These are phyloP conservation scores for Craterostigma plantagineum DNA, from an alignment of 257 asterid genomes.

Conservation along the genomic window DNA sequence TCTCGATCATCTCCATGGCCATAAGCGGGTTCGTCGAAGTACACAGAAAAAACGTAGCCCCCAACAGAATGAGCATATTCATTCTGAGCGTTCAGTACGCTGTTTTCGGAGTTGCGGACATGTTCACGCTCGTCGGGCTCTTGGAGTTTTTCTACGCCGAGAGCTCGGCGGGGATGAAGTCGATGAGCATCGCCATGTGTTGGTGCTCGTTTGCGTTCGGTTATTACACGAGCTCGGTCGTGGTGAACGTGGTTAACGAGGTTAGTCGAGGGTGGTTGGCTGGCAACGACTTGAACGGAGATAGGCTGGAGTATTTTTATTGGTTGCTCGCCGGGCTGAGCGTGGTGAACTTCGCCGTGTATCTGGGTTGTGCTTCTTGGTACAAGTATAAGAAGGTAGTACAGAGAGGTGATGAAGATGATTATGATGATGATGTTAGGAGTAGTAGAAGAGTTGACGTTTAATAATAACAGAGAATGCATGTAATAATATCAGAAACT, in stretches of 20 bases:
- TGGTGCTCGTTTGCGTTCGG: constrained; percentile 67
- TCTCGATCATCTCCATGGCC: constrained; percentile 51
- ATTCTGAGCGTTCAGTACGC: constrained; percentile 46
- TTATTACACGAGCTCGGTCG: constrained; percentile 47
- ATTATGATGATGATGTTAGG: no score
- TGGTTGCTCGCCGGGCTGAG: constrained; percentile 36
- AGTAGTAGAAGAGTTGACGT: no score
- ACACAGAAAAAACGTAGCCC: constrained; percentile 43
- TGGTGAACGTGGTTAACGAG: constrained; percentile 43
- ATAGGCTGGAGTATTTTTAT: constrained; percentile 44
- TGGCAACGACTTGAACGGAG: constrained; percentile 42
- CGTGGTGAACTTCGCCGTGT: constrained; percentile 35
- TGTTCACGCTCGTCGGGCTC: constrained; percentile 53
- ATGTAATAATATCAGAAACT: no score
- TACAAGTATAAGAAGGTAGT: constrained; percentile 41
- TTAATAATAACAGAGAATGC: no score
- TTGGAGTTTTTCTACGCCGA: constrained; percentile 58
- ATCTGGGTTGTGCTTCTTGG: constrained; percentile 50
- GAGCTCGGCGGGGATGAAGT: constrained; percentile 59
- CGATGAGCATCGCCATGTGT: constrained; percentile 40
- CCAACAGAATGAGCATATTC: constrained; percentile 48
- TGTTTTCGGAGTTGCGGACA: constrained; percentile 53
- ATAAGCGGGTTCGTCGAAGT: constrained; percentile 41
- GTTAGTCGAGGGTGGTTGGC: constrained; percentile 54
- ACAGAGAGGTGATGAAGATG: no score